Evolutionary conservation across 2,329 filamentous ascomycete genomes (phyloP), one percentile per base, ranked within the genome.

Genomic region (Didymella exigua): DNA sequence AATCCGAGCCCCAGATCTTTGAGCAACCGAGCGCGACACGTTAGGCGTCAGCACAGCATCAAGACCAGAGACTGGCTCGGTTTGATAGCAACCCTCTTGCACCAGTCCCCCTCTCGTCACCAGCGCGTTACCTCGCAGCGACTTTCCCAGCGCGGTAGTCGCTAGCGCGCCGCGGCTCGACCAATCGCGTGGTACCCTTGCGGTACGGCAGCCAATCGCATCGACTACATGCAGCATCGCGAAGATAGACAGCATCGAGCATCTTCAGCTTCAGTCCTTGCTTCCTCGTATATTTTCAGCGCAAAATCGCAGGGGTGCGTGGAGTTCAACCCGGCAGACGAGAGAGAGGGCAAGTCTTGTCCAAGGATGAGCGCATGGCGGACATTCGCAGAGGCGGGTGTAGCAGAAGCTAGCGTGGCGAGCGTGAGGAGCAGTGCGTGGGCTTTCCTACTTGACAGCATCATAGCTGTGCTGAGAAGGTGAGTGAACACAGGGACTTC

Each of bases 11-110:
- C 19, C 33, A 45, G 13, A 30, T n/a, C 11, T 26, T 42, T 29
- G 11, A 29, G 41, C 18, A 42, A 52, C 36, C 36, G 37, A 47
- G 43, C 43, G 29, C 37, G 49, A 53, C 31, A n/a, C 33, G 21
- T 18, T 33, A 19, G 14, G 18, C 31, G 33, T 21, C 13, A 40
- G 33, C 33, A 33, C 8, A n/a, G 5, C 8, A 46, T 16, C 11
- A 7, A 23, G 9, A 26, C 14, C 14, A 19, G 27, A 49, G 46
- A 49, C 9, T 33, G 14, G 29, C 29, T 11, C 33, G 19, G 23
- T 27, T n/a, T 27, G 37, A 23, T 34, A 33, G 29, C 4, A 26
- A 11, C n/a, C 8, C 6, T 10, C 5, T 27, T 5, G 26, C 26
- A 27, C 5, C 10, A 27, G 26, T 27, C 5, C 26, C 26, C 10